Percentiles rank a stretch among this genome's conserved stretches.
Evolutionary conservation across 2,329 filamentous ascomycete genomes (phyloP).

Genomic region (Aspergillus aculeatus): DNA sequence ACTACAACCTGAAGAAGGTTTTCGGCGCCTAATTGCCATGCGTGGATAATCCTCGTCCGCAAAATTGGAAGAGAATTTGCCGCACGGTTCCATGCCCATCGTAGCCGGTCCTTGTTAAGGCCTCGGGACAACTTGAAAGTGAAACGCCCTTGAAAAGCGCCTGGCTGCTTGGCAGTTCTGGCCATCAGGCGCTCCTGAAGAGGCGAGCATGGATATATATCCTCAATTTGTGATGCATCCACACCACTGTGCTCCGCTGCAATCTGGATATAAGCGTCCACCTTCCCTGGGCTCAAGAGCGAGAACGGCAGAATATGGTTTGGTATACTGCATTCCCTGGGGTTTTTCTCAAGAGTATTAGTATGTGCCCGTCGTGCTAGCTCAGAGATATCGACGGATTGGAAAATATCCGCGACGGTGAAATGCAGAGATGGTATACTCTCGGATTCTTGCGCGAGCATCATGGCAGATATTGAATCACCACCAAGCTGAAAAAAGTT

Average conservation of each 20-base stretch:
- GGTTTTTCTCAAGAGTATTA: too few relatives aligned
- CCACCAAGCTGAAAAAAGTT: slow-evolving; percentile 28
- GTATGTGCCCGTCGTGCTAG: slow-evolving; percentile 1
- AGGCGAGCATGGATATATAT: slow-evolving; percentile 26
- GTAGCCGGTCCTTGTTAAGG: too few relatives aligned
- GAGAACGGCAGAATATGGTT: neutral
- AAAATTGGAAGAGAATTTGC: too few relatives aligned
- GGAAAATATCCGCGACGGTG: slow-evolving; percentile 1
- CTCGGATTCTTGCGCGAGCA: neutral
- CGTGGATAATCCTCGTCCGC: too few relatives aligned
- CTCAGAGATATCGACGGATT: neutral
- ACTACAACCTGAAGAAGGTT: too few relatives aligned
- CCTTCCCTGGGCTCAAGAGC: neutral
- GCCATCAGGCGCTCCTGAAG: slow-evolving; percentile 17
- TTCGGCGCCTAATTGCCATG: too few relatives aligned
- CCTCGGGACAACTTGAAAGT: too few relatives aligned
- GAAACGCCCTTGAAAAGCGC: too few relatives aligned
- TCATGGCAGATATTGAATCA: slow-evolving; percentile 26
- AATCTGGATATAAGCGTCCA: neutral
- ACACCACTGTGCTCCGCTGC: neutral
- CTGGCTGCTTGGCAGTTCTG: too few relatives aligned
- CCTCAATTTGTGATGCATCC: slow-evolving; percentile 13
- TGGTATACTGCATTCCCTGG: too few relatives aligned
- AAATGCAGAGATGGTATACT: neutral
- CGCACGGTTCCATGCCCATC: too few relatives aligned